Base-by-base conservation (phyloP, 305 asterid genomes). In the Rubia occidens region DNA sequence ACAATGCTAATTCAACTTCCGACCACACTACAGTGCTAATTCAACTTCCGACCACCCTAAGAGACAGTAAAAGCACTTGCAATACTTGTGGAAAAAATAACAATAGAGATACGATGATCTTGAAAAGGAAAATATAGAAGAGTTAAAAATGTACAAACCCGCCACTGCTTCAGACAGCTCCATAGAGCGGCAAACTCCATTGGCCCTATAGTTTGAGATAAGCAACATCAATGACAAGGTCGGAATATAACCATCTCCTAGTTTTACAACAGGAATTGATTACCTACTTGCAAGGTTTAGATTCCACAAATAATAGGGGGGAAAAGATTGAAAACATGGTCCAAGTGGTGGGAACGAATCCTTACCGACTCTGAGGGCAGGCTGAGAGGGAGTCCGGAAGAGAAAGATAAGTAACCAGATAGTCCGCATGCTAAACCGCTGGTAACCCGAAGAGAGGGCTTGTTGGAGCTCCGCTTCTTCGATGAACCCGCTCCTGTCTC, bases 121-220 rank as follows among this genome's bases (percentile, higher is more conserved):
- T 37, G 43, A 29, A 66, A 71, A 15, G 56, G 42, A 21, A 47
- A 47, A 47, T 62, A 4, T 3, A 6, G 64, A 5, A 72, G 40
- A 71, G 68, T 39, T 1, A 61, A 55, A 54, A 61, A 26, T 49
- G 15, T 42, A 74, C 87, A 82, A 71, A 88, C 97, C 88, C 91
- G 82, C 97, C 95, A 91, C 53, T 87, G 91, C 35, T 84, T 88
- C 70, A 91, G 94, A 80, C 95, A 87, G 76, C 81, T 85, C 96
- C 97, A 89, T 40, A 91, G 64, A 8, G 83, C 90, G 29, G 89
- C 74, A 80, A 91, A 91, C 74, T 89, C 95, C 79, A 78, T 87
- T 1, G 95, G 96, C 44, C 96, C 96, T 91, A 70, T 69, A 76
- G 54, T 43, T 64, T 43, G 43, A 73, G 62, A 60, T 40, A 76